Base-by-base conservation (phyloP, 495 filamentous ascomycete species). In the Penicillium manginii region DNA sequence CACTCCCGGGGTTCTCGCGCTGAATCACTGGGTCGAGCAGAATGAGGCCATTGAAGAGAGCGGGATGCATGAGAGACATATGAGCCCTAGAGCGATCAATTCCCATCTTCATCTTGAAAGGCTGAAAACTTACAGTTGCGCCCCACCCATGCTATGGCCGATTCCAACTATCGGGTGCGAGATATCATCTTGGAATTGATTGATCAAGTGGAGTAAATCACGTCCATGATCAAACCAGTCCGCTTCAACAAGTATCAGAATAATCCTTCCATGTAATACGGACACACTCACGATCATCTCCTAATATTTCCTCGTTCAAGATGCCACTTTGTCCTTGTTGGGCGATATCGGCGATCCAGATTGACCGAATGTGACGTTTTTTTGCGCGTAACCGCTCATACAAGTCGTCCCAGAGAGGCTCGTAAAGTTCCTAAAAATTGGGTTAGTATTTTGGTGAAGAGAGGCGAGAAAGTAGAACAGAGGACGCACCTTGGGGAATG, bases 71-170 rank as follows among this genome's bases (percentile, higher is more conserved):
- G 8, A 91, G 72, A 1, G 89, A 73, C 1, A 84, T 70, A 50
- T 80, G 69, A 52, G 64, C 64, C 10, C 68, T 74, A 29, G 45
- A 35, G 63, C 59, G 50, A 37, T 57, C 29, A 51, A 1, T 8
- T 47, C 18, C 26, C 9, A 29, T 29, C 26, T 29, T 0, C 26
- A 29, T 29, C 23, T 6, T 7, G 26, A 29, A 26, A 29, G 26
- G 26, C 26, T 29, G 15, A 52, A 37, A 23, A 48, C 61, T 33
- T 51, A 67, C 57, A 90, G 73, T 50, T 85, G 78, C 59, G 77
- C 75, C 39, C 76, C 88, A 57, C 91, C 91, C 76, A 89, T 86
- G 63, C 86, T 90, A 73, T 96, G 91, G 17, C 88, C 91, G 1
- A 94, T 66, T 14, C 90, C 91, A 55, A 93, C 68, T 12, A 93